Percentiles rank a stretch among this genome's conserved stretches.
Evolutionary conservation across 2,329 filamentous ascomycete genomes (phyloP).

Genomic region (Aureobasidium vineae): DNA sequence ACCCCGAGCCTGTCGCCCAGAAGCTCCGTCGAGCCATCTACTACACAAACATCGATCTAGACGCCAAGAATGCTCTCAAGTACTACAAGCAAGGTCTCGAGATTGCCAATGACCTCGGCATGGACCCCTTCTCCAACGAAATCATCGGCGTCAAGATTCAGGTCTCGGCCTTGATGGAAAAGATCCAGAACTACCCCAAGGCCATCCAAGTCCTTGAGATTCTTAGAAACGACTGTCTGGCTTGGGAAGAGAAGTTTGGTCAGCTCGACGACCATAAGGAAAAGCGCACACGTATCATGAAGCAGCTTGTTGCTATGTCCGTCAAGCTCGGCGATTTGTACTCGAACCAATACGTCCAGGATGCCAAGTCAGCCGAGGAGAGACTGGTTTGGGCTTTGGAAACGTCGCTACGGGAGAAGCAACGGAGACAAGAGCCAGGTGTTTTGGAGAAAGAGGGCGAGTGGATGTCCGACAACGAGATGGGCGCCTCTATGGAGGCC

Average conservation of each 20-base stretch:
- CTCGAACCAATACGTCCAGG: constrained; percentile 69
- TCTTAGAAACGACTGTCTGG: constrained; percentile 66
- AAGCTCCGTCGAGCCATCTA: constrained; percentile 82
- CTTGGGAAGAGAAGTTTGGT: constrained; percentile 49
- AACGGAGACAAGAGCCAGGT: constrained; percentile 63
- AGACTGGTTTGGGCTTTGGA: constrained; percentile 78
- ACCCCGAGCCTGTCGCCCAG: constrained; percentile 66
- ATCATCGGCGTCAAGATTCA: constrained; percentile 86
- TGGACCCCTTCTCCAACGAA: constrained; percentile 90
- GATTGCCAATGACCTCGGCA: constrained; percentile 66
- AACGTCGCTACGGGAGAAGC: constrained; percentile 70
- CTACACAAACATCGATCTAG: constrained; percentile 73
- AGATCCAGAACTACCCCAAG: constrained; percentile 65
- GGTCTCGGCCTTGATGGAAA: constrained; percentile 75
- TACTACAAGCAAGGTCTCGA: constrained; percentile 79
- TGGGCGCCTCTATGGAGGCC: constrained; percentile 62
- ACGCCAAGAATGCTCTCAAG: constrained; percentile 73
- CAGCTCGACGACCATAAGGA: constrained; percentile 45
- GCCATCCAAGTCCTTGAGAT: constrained; percentile 76
- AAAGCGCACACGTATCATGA: constrained; percentile 61
- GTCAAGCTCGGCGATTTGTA: constrained; percentile 87
- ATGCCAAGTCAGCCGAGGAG: constrained; percentile 72
- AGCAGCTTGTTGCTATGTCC: constrained; percentile 70
- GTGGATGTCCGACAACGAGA: constrained; percentile 69
- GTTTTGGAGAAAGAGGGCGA: constrained; percentile 63